Base-by-base conservation (phyloP, 2,329 filamentous ascomycete species). In the Tetracladium maxilliforme region DNA sequence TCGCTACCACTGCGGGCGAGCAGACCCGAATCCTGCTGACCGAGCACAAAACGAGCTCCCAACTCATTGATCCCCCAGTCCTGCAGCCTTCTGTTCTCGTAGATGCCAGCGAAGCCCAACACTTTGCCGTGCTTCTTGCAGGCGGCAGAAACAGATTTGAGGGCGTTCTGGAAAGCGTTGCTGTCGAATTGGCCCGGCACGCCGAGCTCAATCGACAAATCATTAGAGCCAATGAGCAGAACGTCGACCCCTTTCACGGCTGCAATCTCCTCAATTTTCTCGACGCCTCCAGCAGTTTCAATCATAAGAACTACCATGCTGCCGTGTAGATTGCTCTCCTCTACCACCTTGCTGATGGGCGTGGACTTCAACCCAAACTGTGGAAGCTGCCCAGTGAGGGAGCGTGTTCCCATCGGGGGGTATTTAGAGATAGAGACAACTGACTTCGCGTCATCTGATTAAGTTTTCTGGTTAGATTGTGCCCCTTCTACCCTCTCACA, bases 221-320 rank as follows among this genome's bases (percentile, higher is more conserved):
- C 45, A 12, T 41, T 43, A 4, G 40, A 42, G 4, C 48, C 47
- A 8, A 51, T 32, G 1, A 49, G 32, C 1, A 51, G 30, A 1
- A 45, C 40, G 19, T 50, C 45, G 0, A 47, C 40, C 2, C 42
- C 42, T 3, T 37, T 27, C 0, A 46, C 38, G 3, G 43, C 39
- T 2, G 44, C 43, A 10, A 51, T 51, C 5, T 36, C 34, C 13
- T 48, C 41, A 0, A 40, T 35, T 2, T 38, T 36, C 1, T 37
- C 30, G 3, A 49, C 23, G 6, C 30, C 33, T 1, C 41, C 40
- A 7, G 9, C 6, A 10, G 23, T 30, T 16, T 32, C 30, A 6
- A 42, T 35, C 38, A 41, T 32, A 11, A 39, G 21, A 14, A 41
- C 32, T 11, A 37, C 29, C n/a, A 34, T 29, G 11, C 31, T 32